phyloP scores from a whole-genome alignment of 2,329 filamentous ascomycete genomes.

The Stagonosporopsis chrysanthemi region DNA sequence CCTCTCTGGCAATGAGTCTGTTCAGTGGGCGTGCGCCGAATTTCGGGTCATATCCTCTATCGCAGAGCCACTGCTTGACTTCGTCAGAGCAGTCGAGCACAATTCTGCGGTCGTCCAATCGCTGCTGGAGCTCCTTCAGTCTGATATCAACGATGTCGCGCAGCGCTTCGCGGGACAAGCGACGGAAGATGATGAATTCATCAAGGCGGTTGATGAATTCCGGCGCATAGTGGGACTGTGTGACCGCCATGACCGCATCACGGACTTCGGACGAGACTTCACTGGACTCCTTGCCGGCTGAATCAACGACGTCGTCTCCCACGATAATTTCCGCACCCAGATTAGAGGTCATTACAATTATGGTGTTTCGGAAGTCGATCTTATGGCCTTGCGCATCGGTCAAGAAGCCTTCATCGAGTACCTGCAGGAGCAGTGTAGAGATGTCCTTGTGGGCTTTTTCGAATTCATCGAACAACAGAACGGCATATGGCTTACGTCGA shows the following conservation, averaged over 20 bases:
- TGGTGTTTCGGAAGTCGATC: slow-evolving; percentile 94
- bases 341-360: slow-evolving; percentile 96
- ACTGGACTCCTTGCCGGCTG: slow-evolving; percentile 62
- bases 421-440: slow-evolving; percentile 87
- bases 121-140: slow-evolving; percentile 79
- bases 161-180: slow-evolving; percentile 78
- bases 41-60: slow-evolving; percentile 87
- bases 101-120: slow-evolving; percentile 87
- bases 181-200: slow-evolving; percentile 95
- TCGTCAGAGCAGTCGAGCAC: slow-evolving; percentile 72
- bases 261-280: slow-evolving; percentile 78
- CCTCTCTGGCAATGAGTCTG: slow-evolving; percentile 86
- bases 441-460: slow-evolving; percentile 98
- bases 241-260: slow-evolving; percentile 86
- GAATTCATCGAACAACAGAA: slow-evolving; percentile 95
- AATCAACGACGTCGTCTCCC: slow-evolving; percentile 70
- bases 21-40: slow-evolving; percentile 93
- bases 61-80: slow-evolving; percentile 85
- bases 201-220: slow-evolving; percentile 98
- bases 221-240: slow-evolving; percentile 76
- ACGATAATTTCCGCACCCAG: slow-evolving; percentile 92
- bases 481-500: slow-evolving; percentile 91
- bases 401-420: slow-evolving; percentile 94
- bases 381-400: slow-evolving; percentile 96
- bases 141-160: slow-evolving; percentile 95